Percentiles rank a stretch among this genome's conserved stretches.
These are phyloP conservation scores for Tolypocladium ophioglossoides DNA, from an alignment of 2,329 filamentous ascomycete genomes.

Conservation along the genomic window DNA sequence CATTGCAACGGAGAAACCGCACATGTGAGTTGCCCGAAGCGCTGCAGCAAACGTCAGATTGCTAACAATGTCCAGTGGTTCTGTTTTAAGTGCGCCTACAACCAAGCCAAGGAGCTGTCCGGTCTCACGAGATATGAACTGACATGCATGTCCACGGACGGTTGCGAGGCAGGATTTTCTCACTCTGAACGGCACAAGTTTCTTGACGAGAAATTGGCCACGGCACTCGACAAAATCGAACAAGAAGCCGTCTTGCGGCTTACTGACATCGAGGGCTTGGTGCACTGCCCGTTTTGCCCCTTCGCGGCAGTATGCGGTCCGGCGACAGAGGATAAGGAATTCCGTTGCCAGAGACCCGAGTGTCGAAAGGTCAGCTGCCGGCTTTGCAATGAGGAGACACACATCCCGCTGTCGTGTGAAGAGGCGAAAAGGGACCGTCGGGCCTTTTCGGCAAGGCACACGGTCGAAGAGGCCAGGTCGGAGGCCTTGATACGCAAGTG, in stretches of 20 bases:
- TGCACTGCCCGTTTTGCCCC: conserved; percentile 71
- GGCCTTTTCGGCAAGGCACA: conserved; percentile 49
- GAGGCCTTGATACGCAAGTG: conserved; percentile 67
- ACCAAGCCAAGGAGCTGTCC: conserved; percentile 56
- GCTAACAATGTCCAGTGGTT: conserved; percentile 38
- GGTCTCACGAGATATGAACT: conserved; percentile 60
- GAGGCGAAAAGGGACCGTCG: conserved; percentile 48
- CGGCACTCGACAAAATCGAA: conserved; percentile 59
- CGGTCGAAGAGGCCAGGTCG: conserved; percentile 78
- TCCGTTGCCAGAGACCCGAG: conserved; percentile 55
- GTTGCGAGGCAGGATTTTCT: conserved; percentile 53
- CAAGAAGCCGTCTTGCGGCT: conserved; percentile 58
- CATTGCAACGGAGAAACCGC: conserved; percentile 47
- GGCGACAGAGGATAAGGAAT: conserved; percentile 58
- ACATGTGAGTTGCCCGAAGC: conserved; percentile 33
- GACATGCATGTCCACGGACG: conserved; percentile 58
- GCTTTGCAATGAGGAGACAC: conserved; percentile 56
- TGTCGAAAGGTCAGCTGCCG: conserved; percentile 58
- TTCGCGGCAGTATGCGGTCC: conserved; percentile 66
- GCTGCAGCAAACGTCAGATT: background rate
- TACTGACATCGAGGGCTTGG: conserved; percentile 62
- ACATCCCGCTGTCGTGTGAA: conserved; percentile 62
- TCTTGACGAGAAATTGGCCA: conserved; percentile 44
- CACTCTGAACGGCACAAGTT: conserved; percentile 42
- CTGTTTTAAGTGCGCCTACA: conserved; percentile 55